Base-by-base conservation (phyloP, 2,329 filamentous ascomycete species). In the Hypoxylon sp. region DNA sequence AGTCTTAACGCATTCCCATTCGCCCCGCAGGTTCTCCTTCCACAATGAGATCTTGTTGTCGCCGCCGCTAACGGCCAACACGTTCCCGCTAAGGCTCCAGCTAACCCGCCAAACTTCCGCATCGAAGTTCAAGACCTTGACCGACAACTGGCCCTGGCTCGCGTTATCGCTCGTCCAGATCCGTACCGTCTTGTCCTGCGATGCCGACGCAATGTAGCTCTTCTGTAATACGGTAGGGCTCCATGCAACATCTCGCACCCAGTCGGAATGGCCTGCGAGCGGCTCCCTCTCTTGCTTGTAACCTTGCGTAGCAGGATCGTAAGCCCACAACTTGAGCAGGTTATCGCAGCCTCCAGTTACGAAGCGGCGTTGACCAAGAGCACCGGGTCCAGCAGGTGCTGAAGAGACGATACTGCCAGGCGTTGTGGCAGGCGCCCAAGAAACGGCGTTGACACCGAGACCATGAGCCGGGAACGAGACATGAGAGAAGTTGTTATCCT, bases 211-310 rank as follows among this genome's bases (percentile, higher is more conserved):
- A 78, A 99, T 98, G 84, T 99, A 99, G 65, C 91, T 94, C 86
- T 97, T 98, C 76, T 94, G 93, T 66, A 99, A 86, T 62, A 98
- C 93, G 24, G 94, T 98, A 10, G 96, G 96, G 54, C 92, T 95
- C 96, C 96, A 99, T 13, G 95, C 93, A 11, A 99, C 96, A 80
- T 99, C 96, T 71, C 96, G 91, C 61, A 99, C 96, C 96, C 96
- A 99, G 84, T 98, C 96, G 5, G 89, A 88, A 83, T 99, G 96
- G 70, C 96, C 96, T 1, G 86, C 82, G 72, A 99, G 85, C 10
- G 91, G 82, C 71, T 88, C 87, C 24, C 85, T 79, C 79, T 91
- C 89, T 74, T 86, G 84, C 79, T 87, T 88, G 80, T 91, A 92
- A 29, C 81, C 83, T 77, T 90, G 85, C 5, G 84, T 82, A n/a